Percentiles rank a stretch among this genome's conserved stretches.
Evolutionary conservation across 805 yeast genomes (phyloP).

Genomic region (Metschnikowia shivogae): DNA sequence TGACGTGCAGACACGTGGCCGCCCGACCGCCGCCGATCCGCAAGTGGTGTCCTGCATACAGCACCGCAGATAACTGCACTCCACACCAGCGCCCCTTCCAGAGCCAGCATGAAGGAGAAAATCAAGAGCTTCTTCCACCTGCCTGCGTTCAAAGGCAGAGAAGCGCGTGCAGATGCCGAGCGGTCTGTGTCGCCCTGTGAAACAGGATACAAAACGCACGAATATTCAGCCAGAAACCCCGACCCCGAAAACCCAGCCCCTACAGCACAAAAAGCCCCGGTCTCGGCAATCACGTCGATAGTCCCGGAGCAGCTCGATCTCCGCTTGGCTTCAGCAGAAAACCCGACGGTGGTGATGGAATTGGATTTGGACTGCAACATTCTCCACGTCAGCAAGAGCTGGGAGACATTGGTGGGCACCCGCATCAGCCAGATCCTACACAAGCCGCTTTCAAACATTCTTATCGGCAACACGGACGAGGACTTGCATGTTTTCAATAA

Average conservation of each 20-base stretch:
- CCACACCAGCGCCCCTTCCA: neutral
- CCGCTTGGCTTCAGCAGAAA: slow-evolving; percentile 59
- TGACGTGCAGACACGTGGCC: neutral
- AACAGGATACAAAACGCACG: neutral
- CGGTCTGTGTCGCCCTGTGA: slow-evolving; percentile 35
- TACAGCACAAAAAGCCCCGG: neutral
- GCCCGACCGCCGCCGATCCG: neutral
- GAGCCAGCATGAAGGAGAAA: slow-evolving; percentile 7
- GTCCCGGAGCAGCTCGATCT: slow-evolving; percentile 50
- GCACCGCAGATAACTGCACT: neutral
- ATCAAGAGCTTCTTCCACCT: slow-evolving; percentile 17
- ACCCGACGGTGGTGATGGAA: slow-evolving; percentile 79
- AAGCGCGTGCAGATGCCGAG: slow-evolving; percentile 18
- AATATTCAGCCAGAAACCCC: neutral
- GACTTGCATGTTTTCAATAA: slow-evolving; percentile 66
- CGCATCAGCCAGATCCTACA: slow-evolving; percentile 48
- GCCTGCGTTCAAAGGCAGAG: slow-evolving; percentile 17
- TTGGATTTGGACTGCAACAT: slow-evolving; percentile 75
- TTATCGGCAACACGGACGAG: slow-evolving; percentile 54
- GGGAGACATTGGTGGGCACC: slow-evolving; percentile 79
- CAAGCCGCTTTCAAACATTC: slow-evolving; percentile 57
- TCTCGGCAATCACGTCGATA: slow-evolving; percentile 15
- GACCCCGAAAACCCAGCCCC: neutral
- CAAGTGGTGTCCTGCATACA: neutral
- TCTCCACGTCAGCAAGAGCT: slow-evolving; percentile 67